A percentile compares a stretch with the other conserved stretches of the same genome.
phyloP scores from a whole-genome alignment of 768 basidiomycete species.

The Naganishia vaughanmartiniae region DNA sequence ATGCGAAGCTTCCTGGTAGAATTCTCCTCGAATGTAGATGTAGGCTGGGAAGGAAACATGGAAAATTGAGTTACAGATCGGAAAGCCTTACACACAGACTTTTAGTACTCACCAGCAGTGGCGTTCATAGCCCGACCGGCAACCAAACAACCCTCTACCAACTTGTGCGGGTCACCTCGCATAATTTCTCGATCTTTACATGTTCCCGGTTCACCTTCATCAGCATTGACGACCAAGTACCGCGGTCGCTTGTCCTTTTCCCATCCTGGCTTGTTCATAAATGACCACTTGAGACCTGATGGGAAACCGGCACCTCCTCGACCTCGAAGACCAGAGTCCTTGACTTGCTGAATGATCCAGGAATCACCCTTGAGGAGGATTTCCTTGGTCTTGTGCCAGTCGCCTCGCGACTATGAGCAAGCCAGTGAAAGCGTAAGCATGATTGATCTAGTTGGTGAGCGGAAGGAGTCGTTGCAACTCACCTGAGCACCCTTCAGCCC shows the following conservation, averaged over 20 bases:
- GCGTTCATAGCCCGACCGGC: constrained; percentile 98
- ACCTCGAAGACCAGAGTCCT: constrained; percentile 91
- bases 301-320: constrained; percentile 97
- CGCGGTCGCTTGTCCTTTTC: constrained; percentile 85
- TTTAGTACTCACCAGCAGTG: constrained; percentile 60
- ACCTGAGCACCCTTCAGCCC: constrained; percentile 90
- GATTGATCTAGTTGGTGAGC: background rate
- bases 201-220: constrained; percentile 97
- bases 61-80: background rate
- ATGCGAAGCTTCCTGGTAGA: constrained; percentile 89
- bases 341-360: constrained; percentile 95
- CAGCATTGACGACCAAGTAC: constrained; percentile 95
- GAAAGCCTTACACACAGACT: background rate
- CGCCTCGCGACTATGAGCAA: constrained; percentile 62
- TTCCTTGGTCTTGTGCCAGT: constrained; percentile 98
- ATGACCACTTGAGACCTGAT: constrained; percentile 83
- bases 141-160: constrained; percentile 94
- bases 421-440: background rate
- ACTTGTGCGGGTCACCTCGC: constrained; percentile 96
- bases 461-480: constrained; percentile 38
- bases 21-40: constrained; percentile 99
- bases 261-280: constrained; percentile 91
- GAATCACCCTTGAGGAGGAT: constrained; percentile 90
- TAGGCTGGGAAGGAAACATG: constrained; percentile 61
- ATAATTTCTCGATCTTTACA: constrained; percentile 99